Evolutionary conservation across 257 asterid species (phyloP), one percentile per base, ranked within the genome.

Genomic region (Rubia yunnanensis): DNA sequence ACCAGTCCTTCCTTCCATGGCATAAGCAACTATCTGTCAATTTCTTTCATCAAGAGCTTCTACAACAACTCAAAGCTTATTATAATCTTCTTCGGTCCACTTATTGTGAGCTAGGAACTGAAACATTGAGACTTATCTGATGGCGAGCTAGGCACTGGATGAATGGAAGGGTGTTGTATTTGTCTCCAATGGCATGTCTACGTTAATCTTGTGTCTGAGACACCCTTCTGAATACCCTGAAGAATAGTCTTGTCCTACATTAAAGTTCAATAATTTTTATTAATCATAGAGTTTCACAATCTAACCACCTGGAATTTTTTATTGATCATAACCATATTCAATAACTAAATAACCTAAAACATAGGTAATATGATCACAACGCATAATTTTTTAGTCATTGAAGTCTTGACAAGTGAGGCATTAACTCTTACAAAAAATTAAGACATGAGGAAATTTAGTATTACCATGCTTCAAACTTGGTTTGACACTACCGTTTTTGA

Each of bases 111-210:
- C n/a, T 92, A 67, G 89, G 77, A 66, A 92, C 84, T 28, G 96
- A 85, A 76, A 95, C 94, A 82, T 89, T 92, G 32, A 92, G 95
- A 73, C 98, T 92, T 76, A 97, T 85, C 61, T 92, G 98, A 71
- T 85, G 89, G 38, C 92, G 98, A 68, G 95, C 83, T 79, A 92
- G 78, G 82, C 97, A 92, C 81, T n/a, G n/a, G n/a, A n/a, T n/a
- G n/a, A n/a, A n/a, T 87, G 96, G 76, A 80, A 92, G 1, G 98
- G 96, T 65, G 97, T 92, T 74, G 96, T 85, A 64, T 76, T 84
- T 69, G 92, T 86, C 65, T 84, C 88, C 76, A 89, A 72, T 56
- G 84, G 79, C 65, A 73, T 79, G 76, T 96, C 88, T 70, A 87
- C 87, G 70, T 89, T 91, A 22, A 87, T 81, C 98, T 96, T 89